Percentiles rank a stretch among this genome's conserved stretches.
These are phyloP conservation scores for Lodderomyces margitis DNA, from an alignment of 1,139 yeast genomes.

Conservation along the genomic window DNA sequence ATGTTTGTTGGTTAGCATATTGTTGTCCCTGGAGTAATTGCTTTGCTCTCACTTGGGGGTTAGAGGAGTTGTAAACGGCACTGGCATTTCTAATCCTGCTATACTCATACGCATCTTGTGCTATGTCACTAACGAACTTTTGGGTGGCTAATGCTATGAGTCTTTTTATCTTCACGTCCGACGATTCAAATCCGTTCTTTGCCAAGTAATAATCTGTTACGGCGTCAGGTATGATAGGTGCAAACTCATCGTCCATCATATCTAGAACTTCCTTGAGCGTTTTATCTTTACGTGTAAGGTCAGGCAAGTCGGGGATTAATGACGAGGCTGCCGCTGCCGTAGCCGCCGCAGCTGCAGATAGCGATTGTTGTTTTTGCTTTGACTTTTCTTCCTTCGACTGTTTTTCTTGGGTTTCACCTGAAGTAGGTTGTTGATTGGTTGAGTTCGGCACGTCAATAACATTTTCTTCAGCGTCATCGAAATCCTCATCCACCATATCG, in stretches of 20 bases:
- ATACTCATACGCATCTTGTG: constrained; percentile 95
- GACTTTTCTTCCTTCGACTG: constrained; percentile 13
- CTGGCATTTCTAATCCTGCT: constrained; percentile 84
- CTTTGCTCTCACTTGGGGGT: constrained; percentile 84
- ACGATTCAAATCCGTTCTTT: constrained; percentile 83
- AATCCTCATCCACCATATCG: constrained; percentile 25
- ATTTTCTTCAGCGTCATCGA: constrained; percentile 27
- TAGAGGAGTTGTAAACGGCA: constrained; percentile 78
- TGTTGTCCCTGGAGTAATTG: constrained; percentile 72
- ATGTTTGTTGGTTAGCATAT: constrained; percentile 46
- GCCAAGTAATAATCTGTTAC: constrained; percentile 94
- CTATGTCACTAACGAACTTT: constrained; percentile 89
- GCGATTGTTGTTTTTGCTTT: constrained; percentile 12
- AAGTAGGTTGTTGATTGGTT: neutral
- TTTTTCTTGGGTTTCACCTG: constrained; percentile 6
- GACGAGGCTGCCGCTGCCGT: constrained; percentile 14
- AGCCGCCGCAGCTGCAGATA: constrained; percentile 13
- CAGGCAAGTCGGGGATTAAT: constrained; percentile 57
- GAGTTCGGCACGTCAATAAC: constrained; percentile 7
- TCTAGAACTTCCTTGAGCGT: constrained; percentile 82
- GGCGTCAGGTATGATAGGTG: constrained; percentile 96
- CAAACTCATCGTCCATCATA: constrained; percentile 83
- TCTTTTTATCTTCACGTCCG: constrained; percentile 78
- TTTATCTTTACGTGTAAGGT: constrained; percentile 78
- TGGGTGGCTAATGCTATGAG: constrained; percentile 93